Base-by-base conservation (phyloP, 768 basidiomycete genomes). In the Russula griseocarnosa region DNA sequence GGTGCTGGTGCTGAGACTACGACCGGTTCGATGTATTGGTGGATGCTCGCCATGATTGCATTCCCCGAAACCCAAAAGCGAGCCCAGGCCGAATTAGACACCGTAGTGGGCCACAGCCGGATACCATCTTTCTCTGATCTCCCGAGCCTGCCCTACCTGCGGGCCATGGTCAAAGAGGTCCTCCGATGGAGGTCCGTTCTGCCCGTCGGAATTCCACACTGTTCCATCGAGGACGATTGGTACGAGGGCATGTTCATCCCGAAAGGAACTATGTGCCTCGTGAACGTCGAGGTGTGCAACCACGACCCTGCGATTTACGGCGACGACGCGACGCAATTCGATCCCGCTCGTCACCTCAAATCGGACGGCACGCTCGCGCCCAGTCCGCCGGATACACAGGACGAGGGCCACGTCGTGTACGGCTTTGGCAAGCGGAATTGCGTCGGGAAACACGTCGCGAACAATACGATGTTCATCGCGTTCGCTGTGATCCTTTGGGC, bases 381-480 rank as follows among this genome's bases (percentile, higher is more conserved):
- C 20, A 49, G 63, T 22, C 63, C 63, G n/a, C 65, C 66, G 3
- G 70, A 73, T 34, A 75, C 73, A 1, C 71, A 73, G 56, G 73
- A 72, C 34, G 74, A 73, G 68, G 69, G 72, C 13, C 71, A 75
- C 60, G 59, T 67, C 46, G 67, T 70, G 0, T 74, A 68, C 53
- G 73, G 74, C 16, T 76, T 72, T 60, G 71, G 74, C 46, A 65
- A 72, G 65, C 58, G 72, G 56, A 73, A 74, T 18, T 78, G 77
- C 58, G 68, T 72, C 20, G 77, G 77, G 18, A 65, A 69, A 26
- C 69, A 74, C 58, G 63, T 77, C 22, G 76, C 76, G 1, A 74
- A 75, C 56, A 66, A 73, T 16, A 70, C 73, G 18, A 50, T 77
- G 36, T 77, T 76, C 61, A 74, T 77, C 38, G 67, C 69, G 34